phyloP scores from a whole-genome alignment of 805 yeast genomes.

The Lipomyces kockii region DNA sequence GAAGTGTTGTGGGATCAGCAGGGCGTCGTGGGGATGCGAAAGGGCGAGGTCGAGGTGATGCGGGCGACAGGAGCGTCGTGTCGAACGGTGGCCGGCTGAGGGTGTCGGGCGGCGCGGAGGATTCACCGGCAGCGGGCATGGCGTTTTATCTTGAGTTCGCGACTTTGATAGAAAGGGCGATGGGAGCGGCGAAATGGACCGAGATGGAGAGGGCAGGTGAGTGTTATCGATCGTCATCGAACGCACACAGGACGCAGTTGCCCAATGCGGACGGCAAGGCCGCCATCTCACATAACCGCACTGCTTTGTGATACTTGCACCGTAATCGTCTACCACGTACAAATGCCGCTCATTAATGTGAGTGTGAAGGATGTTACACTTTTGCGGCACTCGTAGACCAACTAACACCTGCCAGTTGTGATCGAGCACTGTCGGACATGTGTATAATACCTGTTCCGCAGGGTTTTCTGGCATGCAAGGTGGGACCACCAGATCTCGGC shows the following conservation, averaged over 20 bases:
- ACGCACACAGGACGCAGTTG: neutral
- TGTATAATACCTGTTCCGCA: too few species aligned
- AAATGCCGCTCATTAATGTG: too few species aligned
- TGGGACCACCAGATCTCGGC: too few species aligned
- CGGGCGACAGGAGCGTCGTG: neutral
- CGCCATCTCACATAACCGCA: too few species aligned
- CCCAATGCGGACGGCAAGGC: too few species aligned
- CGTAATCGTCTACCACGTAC: too few species aligned
- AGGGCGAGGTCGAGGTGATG: neutral
- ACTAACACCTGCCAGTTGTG: too few species aligned
- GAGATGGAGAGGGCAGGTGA: neutral
- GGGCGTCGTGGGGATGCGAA: neutral
- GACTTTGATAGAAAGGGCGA: neutral
- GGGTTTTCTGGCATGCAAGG: too few species aligned
- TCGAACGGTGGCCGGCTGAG: neutral
- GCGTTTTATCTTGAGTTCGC: neutral
- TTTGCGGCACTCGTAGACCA: too few species aligned
- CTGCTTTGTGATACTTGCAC: too few species aligned
- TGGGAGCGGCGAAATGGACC: neutral
- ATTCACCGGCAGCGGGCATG: neutral
- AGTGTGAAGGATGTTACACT: too few species aligned
- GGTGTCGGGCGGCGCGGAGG: neutral
- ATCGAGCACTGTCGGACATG: too few species aligned
- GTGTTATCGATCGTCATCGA: neutral
- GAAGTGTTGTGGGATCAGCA: slow-evolving; percentile 41